Base-by-base conservation (phyloP, 1,139 yeast genomes). In the Diutina mesorugosa region DNA sequence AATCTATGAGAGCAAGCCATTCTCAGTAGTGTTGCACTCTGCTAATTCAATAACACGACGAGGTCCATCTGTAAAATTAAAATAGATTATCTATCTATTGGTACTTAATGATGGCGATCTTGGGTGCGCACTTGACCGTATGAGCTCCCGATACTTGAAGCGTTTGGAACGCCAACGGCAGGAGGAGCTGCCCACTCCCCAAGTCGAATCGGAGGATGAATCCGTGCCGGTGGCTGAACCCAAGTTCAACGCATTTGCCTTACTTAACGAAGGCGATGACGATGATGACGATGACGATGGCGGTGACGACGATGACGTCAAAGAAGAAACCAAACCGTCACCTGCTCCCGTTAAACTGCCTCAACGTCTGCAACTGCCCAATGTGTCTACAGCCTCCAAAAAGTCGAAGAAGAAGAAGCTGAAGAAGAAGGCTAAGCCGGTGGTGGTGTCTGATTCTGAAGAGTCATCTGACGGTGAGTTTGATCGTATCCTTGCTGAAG, bases 231-330 rank as follows among this genome's bases (percentile, higher is more conserved):
- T 16, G 14, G 45, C 29, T 45, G 54, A 18, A 61, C 41, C 66
- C 61, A 18, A 64, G 54, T 72, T 72, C 64, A 83, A 83, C 66
- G 79, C 83, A 2, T 84, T 83, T 70, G 79, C 80, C 2, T 67
- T 83, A 56, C 70, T 84, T 59, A 73, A 70, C 52, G 79, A 67
- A 4, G 79, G 69, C 4, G 72, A 67, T 1, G 75, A 70, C 1
- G 69, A 63, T 4, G 73, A 68, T 6, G 72, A 68, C 65, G 29
- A 66, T 64, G 60, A 63, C 50, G 62, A 62, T 54, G 62, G 61
- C 56, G 6, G 30, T 9, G 52, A 16, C 3, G n/a, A 16, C n/a
- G 30, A 10, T 47, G 10, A n/a, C 58, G 50, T 6, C 51, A 41
- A 16, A 16, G n/a, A 12, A 53, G 54, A 10, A 6, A 47, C 51